Evolutionary conservation across 2,329 filamentous ascomycete species (phyloP), one percentile per base, ranked within the genome.

Genomic region (Colletotrichum theobromicola): DNA sequence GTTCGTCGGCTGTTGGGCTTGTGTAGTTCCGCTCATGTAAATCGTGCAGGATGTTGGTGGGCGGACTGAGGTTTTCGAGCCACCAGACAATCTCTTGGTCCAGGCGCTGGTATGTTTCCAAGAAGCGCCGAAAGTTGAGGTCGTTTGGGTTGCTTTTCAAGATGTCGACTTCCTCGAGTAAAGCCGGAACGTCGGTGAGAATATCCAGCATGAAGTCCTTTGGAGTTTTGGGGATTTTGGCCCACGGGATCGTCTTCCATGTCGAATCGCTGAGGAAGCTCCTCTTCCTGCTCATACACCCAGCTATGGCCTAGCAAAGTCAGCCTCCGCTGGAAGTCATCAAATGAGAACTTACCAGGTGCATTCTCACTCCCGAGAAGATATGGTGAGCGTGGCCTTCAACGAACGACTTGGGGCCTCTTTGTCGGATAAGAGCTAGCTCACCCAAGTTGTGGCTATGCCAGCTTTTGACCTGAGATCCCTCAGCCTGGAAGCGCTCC

Each of bases 211-310:
- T 75, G 26, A 80, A 77, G 63, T 84, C 81, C 32, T 79, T 80
- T 30, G 75, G 64, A 6, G 79, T 74, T 57, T 81, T 83, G 2
- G 79, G 77, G 7, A 77, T 76, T 12, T 75, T 65, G 21, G 77
- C 69, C 81, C 81, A 84, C 2, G 81, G 82, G 30, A 82, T 65
- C 12, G 74, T 81, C 55, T 80, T 80, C 82, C 82, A 84, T 57
- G 79, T 78, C 1, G 69, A 76, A 4, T 74, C 77, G 63, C 79
- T 77, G 6, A 83, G 76, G 16, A 78, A 69, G 13, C 28, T 70
- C 26, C 24, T 62, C 15, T 65, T 30, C 12, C 30, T 26, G 8
- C 21, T 60, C 35, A 71, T 66, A 8, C 68, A 66, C 24, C 32
- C 62, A 35, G 53, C 28, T 34, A 50, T 60, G 35, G 53, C 28